Evolutionary conservation across 106 monocot genomes (phyloP).

Genomic region (Vanilla planifolia): DNA sequence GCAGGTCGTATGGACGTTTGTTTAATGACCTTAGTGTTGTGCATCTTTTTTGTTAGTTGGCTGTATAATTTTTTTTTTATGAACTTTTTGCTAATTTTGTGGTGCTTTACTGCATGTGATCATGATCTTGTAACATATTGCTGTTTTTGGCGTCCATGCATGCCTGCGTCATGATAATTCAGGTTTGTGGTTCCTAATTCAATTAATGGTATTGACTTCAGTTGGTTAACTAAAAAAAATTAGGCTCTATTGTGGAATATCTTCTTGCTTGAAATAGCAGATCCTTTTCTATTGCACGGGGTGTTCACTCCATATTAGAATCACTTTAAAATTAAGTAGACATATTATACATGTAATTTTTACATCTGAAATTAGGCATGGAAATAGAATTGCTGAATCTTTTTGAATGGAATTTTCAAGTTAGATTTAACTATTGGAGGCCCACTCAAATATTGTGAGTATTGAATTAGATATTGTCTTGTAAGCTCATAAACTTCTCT

Average conservation of each 20-base stretch:
- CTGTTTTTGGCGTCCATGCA: neutral
- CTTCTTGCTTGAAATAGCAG: neutral
- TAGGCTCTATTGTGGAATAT: too few species aligned
- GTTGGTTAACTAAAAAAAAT: too few species aligned
- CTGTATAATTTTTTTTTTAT: neutral
- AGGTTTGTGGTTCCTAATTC: too few species aligned
- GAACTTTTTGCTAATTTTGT: neutral
- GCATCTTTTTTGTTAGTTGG: neutral
- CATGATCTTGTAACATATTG: neutral
- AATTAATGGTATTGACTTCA: too few species aligned
- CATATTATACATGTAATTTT: too few species aligned
- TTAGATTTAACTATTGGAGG: neutral
- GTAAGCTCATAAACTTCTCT: too few species aligned
- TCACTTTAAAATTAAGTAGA: too few species aligned
- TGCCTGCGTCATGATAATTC: neutral
- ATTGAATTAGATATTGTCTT: too few species aligned
- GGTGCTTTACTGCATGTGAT: slow-evolving; percentile 3
- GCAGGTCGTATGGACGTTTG: neutral
- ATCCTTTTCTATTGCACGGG: neutral
- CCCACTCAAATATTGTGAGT: too few species aligned
- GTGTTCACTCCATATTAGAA: neutral
- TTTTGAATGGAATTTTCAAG: neutral
- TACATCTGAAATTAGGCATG: neutral
- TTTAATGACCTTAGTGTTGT: neutral
- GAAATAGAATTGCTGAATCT: neutral